Base-by-base conservation (phyloP, 2,329 filamentous ascomycete species). In the Alternaria postmessia region DNA sequence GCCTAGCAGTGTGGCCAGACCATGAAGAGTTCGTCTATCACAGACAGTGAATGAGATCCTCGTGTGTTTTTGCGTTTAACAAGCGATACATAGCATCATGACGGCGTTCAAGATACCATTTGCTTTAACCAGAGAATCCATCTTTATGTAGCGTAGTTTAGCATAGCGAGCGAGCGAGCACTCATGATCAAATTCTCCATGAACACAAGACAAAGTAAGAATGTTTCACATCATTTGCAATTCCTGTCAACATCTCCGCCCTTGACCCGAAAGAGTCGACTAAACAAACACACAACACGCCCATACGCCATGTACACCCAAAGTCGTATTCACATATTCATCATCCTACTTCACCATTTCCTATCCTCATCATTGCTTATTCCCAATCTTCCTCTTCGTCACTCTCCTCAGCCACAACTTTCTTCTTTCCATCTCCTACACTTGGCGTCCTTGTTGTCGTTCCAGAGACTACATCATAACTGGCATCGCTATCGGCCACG, bases 401-500 rank as follows among this genome's bases (percentile, higher is more conserved):
- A 66, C 87, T 90, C 63, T 91, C 88, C 54, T 85, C 83, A 4
- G 72, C 77, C 54, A 81, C 80, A 16, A 72, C 68, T 44, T 76
- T 73, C 52, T 79, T 83, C 69, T 82, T 89, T 5, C 86, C 85
- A 16, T 36, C 32, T 36, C 12, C 32, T 16, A 36, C 32, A 36
- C 32, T 36, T 1, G 93, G 91, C 16, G 93, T 90, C 66, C 91
- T 91, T 77, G 92, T 97, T 46, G 88, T 84, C 6, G 90, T 89
- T 7, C 91, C 91, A 46, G 81, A 83, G 4, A 99, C 93, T 34
- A 99, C 86, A 77, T 99, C 95, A 78, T 99, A 99, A 81, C 93
- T 97, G 18, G 92, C 92, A 71, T 99, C 95, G 76, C 94, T 97
- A 72, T 95, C 95, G 7, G 93, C 89, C 68, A 95, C 91, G 26